These are phyloP conservation scores for Nakazawaea sp. DNA, from an alignment of 805 yeast genomes.

Conservation along the genomic window DNA sequence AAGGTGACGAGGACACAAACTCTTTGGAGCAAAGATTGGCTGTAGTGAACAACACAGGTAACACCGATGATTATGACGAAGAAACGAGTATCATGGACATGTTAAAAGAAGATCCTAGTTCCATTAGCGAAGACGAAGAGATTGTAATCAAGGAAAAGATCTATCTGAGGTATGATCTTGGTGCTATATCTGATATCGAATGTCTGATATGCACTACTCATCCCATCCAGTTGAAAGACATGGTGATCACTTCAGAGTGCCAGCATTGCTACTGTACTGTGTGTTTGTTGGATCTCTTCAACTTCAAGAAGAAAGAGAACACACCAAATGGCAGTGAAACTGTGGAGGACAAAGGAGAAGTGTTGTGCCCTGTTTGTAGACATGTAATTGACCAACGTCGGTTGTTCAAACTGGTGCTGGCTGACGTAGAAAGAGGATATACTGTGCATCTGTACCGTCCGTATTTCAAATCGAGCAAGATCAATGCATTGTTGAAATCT, in stretches of 20 bases:
- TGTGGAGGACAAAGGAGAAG: slow-evolving; percentile 26
- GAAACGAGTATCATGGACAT: slow-evolving; percentile 17
- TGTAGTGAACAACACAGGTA: slow-evolving; percentile 17
- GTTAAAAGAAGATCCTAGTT: slow-evolving; percentile 18
- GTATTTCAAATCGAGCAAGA: slow-evolving; percentile 59
- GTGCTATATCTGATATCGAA: slow-evolving; percentile 42
- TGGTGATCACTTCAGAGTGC: slow-evolving; percentile 63
- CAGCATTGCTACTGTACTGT: slow-evolving; percentile 72
- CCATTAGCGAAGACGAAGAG: slow-evolving; percentile 18
- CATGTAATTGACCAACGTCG: slow-evolving; percentile 39
- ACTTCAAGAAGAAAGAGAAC: slow-evolving; percentile 59
- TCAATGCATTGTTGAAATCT: slow-evolving; percentile 60
- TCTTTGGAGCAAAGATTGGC: slow-evolving; percentile 15
- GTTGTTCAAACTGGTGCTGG: slow-evolving; percentile 33
- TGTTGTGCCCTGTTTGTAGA: slow-evolving; percentile 77
- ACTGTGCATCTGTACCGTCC: slow-evolving; percentile 38
- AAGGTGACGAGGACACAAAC: slow-evolving; percentile 35
- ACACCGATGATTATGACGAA: slow-evolving; percentile 4
- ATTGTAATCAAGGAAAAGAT: slow-evolving; percentile 21
- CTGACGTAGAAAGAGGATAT: slow-evolving; percentile 15
- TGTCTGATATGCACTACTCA: slow-evolving; percentile 81
- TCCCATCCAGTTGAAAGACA: slow-evolving; percentile 46
- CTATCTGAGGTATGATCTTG: slow-evolving; percentile 22
- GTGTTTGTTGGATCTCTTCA: slow-evolving; percentile 71
- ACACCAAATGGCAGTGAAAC: too few relatives aligned